phyloP scores from a whole-genome alignment of 768 basidiomycete genomes.

The Amanita muscaria region DNA sequence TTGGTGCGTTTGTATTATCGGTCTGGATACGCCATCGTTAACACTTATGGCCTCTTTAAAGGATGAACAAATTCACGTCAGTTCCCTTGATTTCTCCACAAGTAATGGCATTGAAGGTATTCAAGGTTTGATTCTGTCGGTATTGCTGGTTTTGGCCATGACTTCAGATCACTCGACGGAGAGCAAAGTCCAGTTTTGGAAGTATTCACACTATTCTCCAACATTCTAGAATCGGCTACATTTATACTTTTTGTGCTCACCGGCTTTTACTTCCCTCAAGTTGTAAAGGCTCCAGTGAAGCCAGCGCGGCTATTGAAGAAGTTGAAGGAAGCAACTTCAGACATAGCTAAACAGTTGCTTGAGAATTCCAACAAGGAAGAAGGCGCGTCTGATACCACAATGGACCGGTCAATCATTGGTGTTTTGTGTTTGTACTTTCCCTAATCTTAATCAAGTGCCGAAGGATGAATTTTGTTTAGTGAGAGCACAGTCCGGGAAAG shows the following conservation, averaged over 20 bases:
- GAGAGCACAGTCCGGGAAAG: slow-evolving; percentile 24
- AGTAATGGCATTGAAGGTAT: background rate
- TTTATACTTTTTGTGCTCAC: slow-evolving; percentile 27
- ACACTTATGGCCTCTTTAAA: slow-evolving; percentile 6
- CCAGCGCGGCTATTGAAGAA: slow-evolving; percentile 20
- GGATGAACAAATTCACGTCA: slow-evolving; percentile 41
- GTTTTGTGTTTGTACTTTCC: slow-evolving; percentile 19
- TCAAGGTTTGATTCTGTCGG: slow-evolving; percentile 47
- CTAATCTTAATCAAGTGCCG: background rate
- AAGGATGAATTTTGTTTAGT: slow-evolving; percentile 15
- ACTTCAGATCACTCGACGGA: slow-evolving; percentile 46
- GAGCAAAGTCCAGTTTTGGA: slow-evolving; percentile 33
- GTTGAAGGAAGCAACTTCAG: slow-evolving; percentile 26
- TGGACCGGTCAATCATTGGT: slow-evolving; percentile 34
- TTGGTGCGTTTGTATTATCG: slow-evolving; percentile 24
- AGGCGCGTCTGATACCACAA: slow-evolving; percentile 13
- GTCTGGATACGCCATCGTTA: background rate
- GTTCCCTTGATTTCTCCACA: slow-evolving; percentile 3
- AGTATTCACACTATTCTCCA: slow-evolving; percentile 29
- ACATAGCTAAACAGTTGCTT: slow-evolving; percentile 32
- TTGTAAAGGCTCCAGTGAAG: slow-evolving; percentile 27
- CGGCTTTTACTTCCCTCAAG: slow-evolving; percentile 21
- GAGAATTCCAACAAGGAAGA: slow-evolving; percentile 26
- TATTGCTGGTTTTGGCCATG: slow-evolving; percentile 50
- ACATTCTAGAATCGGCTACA: slow-evolving; percentile 12